phyloP scores from a whole-genome alignment of 1,284 basidiomycete species.

The Grifola frondosa region DNA sequence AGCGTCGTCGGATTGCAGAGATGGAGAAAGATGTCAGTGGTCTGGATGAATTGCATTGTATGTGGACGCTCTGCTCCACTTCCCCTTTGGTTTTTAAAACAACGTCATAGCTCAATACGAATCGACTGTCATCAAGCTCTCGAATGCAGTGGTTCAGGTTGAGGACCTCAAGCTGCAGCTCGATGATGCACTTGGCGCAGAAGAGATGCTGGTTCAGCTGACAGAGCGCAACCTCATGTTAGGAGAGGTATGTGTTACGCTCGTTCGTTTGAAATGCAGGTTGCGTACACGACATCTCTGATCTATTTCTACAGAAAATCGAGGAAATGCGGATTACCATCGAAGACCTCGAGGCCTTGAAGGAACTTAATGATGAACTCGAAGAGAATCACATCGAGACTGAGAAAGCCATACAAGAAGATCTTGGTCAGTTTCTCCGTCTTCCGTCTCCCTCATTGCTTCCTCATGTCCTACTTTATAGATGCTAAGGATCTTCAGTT shows the following conservation, averaged over 20 bases:
- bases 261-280: background rate
- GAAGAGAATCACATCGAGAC: conserved; percentile 97
- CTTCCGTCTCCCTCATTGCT: background rate
- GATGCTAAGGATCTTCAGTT: conserved; percentile 73
- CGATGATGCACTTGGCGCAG: conserved; percentile 92
- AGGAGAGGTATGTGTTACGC: conserved; percentile 63
- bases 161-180: conserved; percentile 94
- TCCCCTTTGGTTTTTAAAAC: background rate
- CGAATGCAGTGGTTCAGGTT: conserved; percentile 86
- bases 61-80: conserved; percentile 7
- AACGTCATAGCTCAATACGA: conserved; percentile 70
- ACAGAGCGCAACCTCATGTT: conserved; percentile 93
- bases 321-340: conserved; percentile 95
- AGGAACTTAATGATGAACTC: conserved; percentile 95
- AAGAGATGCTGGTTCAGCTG: conserved; percentile 94
- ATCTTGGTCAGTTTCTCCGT: conserved; percentile 61
- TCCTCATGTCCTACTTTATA: conserved; percentile 29
- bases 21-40: conserved; percentile 84
- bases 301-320: conserved; percentile 71
- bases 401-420: conserved; percentile 89
- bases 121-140: conserved; percentile 72
- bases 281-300: conserved; percentile 2
- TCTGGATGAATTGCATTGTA: conserved; percentile 71
- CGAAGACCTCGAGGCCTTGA: conserved; percentile 93
- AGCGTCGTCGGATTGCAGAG: conserved; percentile 78